Conservation (phyloP, 352 stramenopile species). For the Globisporangium yorkense region DNA sequence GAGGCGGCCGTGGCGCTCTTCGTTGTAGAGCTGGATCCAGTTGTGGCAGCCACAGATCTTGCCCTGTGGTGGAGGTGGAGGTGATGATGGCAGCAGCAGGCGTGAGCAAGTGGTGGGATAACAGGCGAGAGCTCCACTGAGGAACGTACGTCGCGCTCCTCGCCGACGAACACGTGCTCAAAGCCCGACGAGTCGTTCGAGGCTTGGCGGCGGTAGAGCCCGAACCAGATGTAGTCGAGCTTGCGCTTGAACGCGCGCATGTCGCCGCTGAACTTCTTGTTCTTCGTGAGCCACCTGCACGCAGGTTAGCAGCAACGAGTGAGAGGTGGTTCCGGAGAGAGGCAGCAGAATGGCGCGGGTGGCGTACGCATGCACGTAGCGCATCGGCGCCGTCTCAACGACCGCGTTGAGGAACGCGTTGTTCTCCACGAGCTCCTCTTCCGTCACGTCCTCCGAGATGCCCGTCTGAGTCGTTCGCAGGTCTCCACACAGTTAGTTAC, state of each 20-base stretch:
- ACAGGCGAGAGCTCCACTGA: no score
- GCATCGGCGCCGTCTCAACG: constrained; percentile 91
- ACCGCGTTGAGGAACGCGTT: constrained; percentile 90
- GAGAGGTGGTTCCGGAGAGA: background rate
- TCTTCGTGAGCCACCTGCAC: constrained; percentile 71
- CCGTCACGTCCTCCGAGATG: constrained; percentile 81
- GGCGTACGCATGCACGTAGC: constrained; percentile 88
- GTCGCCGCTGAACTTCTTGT: constrained; percentile 78
- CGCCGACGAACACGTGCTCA: constrained; percentile 96
- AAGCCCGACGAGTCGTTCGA: constrained; percentile 92
- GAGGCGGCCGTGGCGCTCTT: constrained; percentile 90
- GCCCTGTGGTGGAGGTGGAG: constrained; percentile 22
- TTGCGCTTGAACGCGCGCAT: constrained; percentile 84
- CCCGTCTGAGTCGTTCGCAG: constrained; percentile 43
- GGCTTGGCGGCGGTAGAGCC: constrained; percentile 88
- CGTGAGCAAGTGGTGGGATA: background rate
- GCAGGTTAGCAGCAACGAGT: background rate
- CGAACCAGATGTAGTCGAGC: constrained; percentile 94
- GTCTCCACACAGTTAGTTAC: background rate
- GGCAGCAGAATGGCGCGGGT: background rate
- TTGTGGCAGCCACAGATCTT: constrained; percentile 95
- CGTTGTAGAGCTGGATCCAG: constrained; percentile 96
- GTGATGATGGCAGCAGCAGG: background rate
- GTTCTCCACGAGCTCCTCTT: constrained; percentile 87
- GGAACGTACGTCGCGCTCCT: constrained; percentile 88